Conservation (phyloP, 768 basidiomycete genomes). For the Chiua virens region DNA sequence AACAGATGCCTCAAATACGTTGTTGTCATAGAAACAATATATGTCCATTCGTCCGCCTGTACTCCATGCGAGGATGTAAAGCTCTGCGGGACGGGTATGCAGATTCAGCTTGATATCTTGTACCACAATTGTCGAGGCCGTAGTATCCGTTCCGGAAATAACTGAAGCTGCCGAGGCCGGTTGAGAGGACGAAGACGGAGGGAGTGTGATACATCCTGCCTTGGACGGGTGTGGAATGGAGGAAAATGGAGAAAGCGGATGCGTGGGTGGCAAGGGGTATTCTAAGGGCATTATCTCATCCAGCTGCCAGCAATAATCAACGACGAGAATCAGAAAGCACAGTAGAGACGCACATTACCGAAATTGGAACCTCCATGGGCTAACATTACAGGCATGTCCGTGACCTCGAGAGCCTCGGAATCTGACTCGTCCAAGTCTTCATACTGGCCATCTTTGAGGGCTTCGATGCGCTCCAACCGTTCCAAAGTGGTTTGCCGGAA, state of each 20-base stretch:
- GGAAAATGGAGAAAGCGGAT: conserved; percentile 15
- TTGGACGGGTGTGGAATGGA: not conserved
- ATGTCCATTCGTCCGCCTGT: conserved; percentile 33
- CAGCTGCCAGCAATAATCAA: conserved; percentile 20
- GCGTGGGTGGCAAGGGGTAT: conserved; percentile 31
- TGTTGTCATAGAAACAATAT: conserved; percentile 39
- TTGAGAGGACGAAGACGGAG: too few relatives aligned
- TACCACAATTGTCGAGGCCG: not conserved
- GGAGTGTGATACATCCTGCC: not conserved
- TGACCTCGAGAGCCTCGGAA: not conserved
- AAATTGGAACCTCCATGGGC: conserved; percentile 7
- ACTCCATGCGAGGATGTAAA: conserved; percentile 41
- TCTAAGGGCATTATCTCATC: conserved; percentile 33
- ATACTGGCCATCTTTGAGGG: too few relatives aligned
- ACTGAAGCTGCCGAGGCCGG: not conserved
- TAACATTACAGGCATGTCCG: not conserved
- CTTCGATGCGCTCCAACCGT: conserved; percentile 19
- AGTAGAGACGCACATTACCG: conserved; percentile 24
- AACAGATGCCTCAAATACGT: conserved; percentile 39
- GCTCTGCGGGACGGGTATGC: not conserved
- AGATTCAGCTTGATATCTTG: not conserved
- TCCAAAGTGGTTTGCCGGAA: conserved; percentile 16
- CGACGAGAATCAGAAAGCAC: not conserved
- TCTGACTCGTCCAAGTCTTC: not conserved
- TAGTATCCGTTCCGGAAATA: not conserved